phyloP scores from a whole-genome alignment of 2,329 filamentous ascomycete genomes.

The Fusarium sp. region DNA sequence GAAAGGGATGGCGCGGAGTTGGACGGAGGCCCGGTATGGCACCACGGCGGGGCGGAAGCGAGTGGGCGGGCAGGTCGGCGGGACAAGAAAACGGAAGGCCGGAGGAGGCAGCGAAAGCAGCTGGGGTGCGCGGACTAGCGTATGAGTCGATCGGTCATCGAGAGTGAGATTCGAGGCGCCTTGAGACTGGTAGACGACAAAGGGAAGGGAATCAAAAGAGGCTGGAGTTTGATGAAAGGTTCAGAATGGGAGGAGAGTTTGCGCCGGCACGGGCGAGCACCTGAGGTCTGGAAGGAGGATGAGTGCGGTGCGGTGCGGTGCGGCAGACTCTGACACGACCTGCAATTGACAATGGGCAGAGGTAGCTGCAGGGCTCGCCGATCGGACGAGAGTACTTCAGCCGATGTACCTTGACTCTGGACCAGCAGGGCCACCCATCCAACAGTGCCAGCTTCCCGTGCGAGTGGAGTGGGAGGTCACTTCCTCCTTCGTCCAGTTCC shows the following conservation, averaged over 20 bases:
- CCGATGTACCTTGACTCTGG: slow-evolving; percentile 1
- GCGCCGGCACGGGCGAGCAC: slow-evolving; percentile 9
- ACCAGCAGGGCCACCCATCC: neutral
- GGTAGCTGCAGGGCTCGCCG: slow-evolving; percentile 43
- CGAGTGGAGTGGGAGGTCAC: slow-evolving; percentile 2
- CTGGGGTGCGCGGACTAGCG: slow-evolving; percentile 23
- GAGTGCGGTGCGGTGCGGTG: neutral
- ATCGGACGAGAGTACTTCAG: slow-evolving; percentile 35
- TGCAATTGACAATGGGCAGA: slow-evolving; percentile 21
- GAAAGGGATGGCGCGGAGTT: slow-evolving; percentile 33
- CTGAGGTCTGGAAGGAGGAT: slow-evolving; percentile 12
- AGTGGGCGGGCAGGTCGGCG: slow-evolving; percentile 20
- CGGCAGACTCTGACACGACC: slow-evolving; percentile 37
- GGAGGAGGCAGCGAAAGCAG: slow-evolving; percentile 11
- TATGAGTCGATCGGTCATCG: slow-evolving; percentile 24
- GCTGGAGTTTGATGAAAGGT: slow-evolving; percentile 22
- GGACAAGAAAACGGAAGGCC: slow-evolving; percentile 24
- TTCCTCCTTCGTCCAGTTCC: slow-evolving; percentile 5
- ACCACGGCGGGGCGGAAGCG: slow-evolving; percentile 36
- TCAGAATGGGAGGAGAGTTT: slow-evolving; percentile 7
- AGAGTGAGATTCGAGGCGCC: slow-evolving; percentile 1
- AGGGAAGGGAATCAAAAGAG: slow-evolving; percentile 3
- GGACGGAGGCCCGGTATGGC: slow-evolving; percentile 35
- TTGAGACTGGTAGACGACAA: slow-evolving; percentile 1
- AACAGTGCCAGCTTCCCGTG: neutral